Conservation (phyloP, 1,284 basidiomycete species). For the Sutorius eximius region DNA sequence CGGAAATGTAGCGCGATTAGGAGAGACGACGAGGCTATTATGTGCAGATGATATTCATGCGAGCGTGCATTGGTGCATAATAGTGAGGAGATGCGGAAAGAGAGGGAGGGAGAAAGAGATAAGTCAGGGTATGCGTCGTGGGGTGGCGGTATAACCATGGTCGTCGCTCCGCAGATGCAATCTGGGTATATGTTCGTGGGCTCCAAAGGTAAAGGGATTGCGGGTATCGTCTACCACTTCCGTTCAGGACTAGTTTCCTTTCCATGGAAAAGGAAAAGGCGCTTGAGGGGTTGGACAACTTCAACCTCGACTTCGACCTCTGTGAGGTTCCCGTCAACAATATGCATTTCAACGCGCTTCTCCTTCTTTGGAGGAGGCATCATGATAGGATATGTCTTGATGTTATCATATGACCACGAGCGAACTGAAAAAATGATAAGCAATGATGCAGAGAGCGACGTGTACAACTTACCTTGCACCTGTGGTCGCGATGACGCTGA, state of each 20-base stretch:
- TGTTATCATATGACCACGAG: constrained; percentile 70
- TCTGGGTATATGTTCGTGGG: constrained; percentile 31
- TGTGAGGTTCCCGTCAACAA: constrained; percentile 54
- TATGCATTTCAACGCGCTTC: constrained; percentile 44
- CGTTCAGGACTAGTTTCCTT: constrained; percentile 32
- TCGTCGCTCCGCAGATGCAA: constrained; percentile 29
- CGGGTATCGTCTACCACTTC: constrained; percentile 27
- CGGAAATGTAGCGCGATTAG: constrained; percentile 34
- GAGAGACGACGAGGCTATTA: constrained; percentile 31
- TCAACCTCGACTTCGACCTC: constrained; percentile 54
- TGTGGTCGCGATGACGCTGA: constrained; percentile 28
- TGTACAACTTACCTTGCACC: constrained; percentile 33
- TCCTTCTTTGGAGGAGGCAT: constrained; percentile 53
- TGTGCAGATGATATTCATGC: constrained; percentile 29
- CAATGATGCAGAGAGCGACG: neutral
- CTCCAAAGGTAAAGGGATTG: constrained; percentile 15
- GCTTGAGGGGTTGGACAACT: constrained; percentile 45
- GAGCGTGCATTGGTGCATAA: constrained; percentile 23
- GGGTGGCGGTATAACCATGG: constrained; percentile 34
- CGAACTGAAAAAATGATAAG: constrained; percentile 39
- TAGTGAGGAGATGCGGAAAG: constrained; percentile 21
- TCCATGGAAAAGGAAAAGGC: constrained; percentile 50
- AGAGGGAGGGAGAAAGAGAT: constrained; percentile 19
- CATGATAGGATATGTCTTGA: constrained; percentile 66
- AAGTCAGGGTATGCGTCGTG: constrained; percentile 40